Evolutionary conservation across 1,284 basidiomycete species (phyloP), one percentile per base, ranked within the genome.

Genomic region (Cryptococcus sp.): DNA sequence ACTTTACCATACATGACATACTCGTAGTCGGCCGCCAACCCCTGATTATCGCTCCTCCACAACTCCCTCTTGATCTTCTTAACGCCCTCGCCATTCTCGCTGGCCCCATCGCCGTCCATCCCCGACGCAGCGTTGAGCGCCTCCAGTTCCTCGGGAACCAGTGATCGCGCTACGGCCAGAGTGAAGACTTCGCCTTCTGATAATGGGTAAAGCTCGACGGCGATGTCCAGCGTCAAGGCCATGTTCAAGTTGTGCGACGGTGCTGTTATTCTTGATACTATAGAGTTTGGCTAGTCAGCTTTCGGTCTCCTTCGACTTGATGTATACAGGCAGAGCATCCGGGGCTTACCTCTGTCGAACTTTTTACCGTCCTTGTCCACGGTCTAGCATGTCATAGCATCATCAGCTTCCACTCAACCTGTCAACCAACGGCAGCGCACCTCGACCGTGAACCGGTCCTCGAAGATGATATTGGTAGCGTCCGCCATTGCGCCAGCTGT

Each of bases 1-100:
- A 93, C 91, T 86, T 96, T 98, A 47, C 95, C 95, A 76, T 92
- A 93, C 94, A 98, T 97, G 65, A 99, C 95, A 82, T 99, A 99
- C 75, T 98, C 95, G 71, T 93, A 99, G 68, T 98, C 94, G 61
- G 93, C 91, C 63, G 97, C 94, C 35, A 99, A 78, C 0, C 94
- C 94, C 72, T 88, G 83, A 66, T 86, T 83, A 4, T 91, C 89
- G 52, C 75, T 70, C 52, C 78, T 90, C 91, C 54, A 90, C 85
- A 80, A 92, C 89, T 73, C 92, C 76, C 93, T 81, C 91, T 93
- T 93, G 50, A 90, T 85, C 76, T 90, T 88, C 71, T 87, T 86
- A 48, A 86, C 85, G 23, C 84, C 84, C n/a, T 79, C 79, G 19
- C 58, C 63, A 8, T 54, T 65, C 15, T 54, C 54, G 3, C 76